Conservation (phyloP, 768 basidiomycete species). For the Lyophyllum decastes region DNA sequence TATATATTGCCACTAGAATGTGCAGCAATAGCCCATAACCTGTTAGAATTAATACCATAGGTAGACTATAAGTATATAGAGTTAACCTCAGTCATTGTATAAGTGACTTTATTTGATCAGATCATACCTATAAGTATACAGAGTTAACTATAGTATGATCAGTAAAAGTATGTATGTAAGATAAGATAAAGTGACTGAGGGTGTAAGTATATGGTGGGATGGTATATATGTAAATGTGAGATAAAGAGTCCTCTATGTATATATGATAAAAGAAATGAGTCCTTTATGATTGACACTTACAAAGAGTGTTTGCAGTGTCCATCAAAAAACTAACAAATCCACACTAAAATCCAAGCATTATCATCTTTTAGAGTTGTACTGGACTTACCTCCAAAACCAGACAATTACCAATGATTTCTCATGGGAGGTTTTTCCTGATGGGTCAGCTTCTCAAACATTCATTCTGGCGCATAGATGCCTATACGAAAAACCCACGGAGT, state of each 20-base stretch:
- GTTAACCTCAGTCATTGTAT: background rate
- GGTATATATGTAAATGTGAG: no score
- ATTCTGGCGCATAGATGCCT: no score
- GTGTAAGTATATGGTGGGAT: background rate
- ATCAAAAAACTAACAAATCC: no score
- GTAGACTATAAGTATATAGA: background rate
- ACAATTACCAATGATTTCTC: no score
- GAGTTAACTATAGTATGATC: background rate
- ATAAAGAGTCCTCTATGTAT: no score
- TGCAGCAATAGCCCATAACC: background rate
- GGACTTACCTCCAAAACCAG: no score
- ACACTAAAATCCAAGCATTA: no score
- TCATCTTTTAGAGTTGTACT: no score
- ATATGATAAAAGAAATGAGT: no score
- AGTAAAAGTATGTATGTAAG: background rate
- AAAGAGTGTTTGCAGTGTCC: background rate
- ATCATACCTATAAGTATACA: background rate
- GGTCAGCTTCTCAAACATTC: no score
- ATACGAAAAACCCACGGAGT: no score
- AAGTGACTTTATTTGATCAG: background rate
- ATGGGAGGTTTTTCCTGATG: no score
- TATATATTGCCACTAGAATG: background rate
- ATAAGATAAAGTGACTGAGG: background rate
- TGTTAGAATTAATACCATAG: conserved; percentile 1
- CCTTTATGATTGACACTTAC: background rate